Evolutionary conservation across 148 eudicot species (phyloP).

Genomic region (Heliosperma pusillum): DNA sequence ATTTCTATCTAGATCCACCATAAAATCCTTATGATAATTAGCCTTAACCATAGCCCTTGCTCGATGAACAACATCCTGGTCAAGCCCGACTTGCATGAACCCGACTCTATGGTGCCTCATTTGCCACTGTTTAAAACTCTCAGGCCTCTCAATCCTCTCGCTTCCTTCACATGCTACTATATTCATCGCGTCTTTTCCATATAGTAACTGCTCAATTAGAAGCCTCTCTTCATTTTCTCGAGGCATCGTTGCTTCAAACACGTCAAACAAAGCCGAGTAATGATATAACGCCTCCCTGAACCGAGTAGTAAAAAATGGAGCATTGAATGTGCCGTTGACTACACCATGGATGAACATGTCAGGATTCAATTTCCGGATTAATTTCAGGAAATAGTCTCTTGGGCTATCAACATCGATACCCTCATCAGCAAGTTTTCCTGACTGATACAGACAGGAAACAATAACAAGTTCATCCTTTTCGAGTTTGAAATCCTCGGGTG

Average conservation of each 20-base stretch:
- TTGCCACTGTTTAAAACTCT: constrained; percentile 33
- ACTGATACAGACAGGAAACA: constrained; percentile 20
- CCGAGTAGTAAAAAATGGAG: constrained; percentile 30
- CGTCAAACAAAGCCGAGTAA: constrained; percentile 27
- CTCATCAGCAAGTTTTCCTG: constrained; percentile 24
- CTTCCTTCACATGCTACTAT: constrained; percentile 29
- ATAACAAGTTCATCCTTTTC: constrained; percentile 26
- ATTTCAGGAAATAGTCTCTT: constrained; percentile 22
- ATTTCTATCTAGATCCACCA: constrained; percentile 14
- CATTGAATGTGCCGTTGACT: constrained; percentile 22
- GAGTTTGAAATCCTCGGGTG: constrained; percentile 21
- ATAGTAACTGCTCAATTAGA: constrained; percentile 19
- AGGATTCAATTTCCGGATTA: constrained; percentile 24
- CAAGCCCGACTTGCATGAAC: constrained; percentile 17
- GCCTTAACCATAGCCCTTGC: constrained; percentile 24
- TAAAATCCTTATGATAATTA: constrained; percentile 26
- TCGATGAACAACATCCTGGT: constrained; percentile 8
- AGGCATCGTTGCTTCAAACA: constrained; percentile 29
- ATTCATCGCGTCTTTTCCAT: constrained; percentile 28
- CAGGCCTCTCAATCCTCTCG: constrained; percentile 30
- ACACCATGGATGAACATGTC: constrained; percentile 26
- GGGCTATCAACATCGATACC: constrained; percentile 24
- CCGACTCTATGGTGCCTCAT: constrained; percentile 20
- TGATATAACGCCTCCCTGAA: constrained; percentile 29
- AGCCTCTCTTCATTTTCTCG: constrained; percentile 25